phyloP scores from a whole-genome alignment of 345 rosid species.

The Ailanthus altissimus region DNA sequence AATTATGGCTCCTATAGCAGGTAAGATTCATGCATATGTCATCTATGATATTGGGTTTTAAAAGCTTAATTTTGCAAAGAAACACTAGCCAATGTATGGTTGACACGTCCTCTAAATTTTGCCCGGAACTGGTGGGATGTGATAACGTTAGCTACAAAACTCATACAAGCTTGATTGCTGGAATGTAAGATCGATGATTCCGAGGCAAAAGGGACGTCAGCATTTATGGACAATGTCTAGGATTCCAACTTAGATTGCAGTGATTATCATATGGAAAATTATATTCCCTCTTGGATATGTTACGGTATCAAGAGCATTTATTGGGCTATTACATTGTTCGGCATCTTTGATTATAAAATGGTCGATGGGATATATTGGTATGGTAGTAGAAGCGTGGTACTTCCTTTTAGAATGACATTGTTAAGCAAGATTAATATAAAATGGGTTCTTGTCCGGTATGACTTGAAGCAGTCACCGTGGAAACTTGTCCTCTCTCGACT shows the following conservation, averaged over 20 bases:
- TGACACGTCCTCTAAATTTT: neutral
- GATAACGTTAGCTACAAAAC: neutral
- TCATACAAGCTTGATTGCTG: neutral
- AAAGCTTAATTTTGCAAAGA: neutral
- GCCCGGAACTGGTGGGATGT: neutral
- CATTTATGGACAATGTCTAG: conserved; percentile 8
- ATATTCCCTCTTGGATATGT: conserved; percentile 13
- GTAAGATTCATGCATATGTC: neutral
- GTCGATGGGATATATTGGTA: neutral
- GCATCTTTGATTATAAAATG: conserved; percentile 7
- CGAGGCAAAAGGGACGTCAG: conserved; percentile 8
- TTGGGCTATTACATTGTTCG: neutral
- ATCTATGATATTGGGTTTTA: neutral
- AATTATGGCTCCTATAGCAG: neutral
- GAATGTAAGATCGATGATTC: neutral
- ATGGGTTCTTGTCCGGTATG: neutral
- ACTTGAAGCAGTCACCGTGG: neutral
- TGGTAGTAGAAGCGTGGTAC: conserved; percentile 18
- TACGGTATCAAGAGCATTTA: conserved; percentile 14
- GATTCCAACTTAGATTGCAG: conserved; percentile 10
- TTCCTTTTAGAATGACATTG: conserved; percentile 1
- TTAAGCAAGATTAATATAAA: conserved; percentile 3
- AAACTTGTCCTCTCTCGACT: neutral
- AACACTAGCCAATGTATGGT: neutral
- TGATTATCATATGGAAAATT: neutral